phyloP scores from a whole-genome alignment of 1,139 yeast species.

The Taiozyma sp. region DNA sequence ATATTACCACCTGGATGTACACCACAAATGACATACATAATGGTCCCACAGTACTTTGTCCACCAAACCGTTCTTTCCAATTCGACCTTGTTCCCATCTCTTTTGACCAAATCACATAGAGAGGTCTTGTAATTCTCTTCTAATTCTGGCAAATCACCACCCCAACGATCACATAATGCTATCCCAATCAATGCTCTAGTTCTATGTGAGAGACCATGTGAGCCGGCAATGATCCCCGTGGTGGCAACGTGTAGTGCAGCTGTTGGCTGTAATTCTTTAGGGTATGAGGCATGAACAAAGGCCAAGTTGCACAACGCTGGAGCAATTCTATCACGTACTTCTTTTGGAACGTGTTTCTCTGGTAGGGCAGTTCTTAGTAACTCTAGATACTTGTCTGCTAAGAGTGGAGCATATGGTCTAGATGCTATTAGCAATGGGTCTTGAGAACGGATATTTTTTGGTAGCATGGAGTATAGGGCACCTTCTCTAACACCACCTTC shows the following conservation, averaged over 20 bases:
- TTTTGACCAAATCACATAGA: constrained; percentile 32
- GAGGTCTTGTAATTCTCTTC: constrained; percentile 40
- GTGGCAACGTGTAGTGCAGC: constrained; percentile 65
- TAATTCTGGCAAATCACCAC: constrained; percentile 59
- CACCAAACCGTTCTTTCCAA: constrained; percentile 49
- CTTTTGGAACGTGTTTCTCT: constrained; percentile 43
- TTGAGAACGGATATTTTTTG: constrained; percentile 47
- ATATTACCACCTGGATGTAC: constrained; percentile 73
- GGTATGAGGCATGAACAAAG: constrained; percentile 66
- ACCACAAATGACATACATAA: constrained; percentile 70
- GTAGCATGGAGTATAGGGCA: constrained; percentile 53
- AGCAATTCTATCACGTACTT: constrained; percentile 50
- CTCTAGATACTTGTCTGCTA: constrained; percentile 47
- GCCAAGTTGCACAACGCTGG: constrained; percentile 68
- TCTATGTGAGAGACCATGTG: constrained; percentile 65
- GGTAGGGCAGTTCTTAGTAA: constrained; percentile 52
- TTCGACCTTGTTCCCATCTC: constrained; percentile 42
- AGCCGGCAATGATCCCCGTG: constrained; percentile 63
- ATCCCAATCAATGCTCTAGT: constrained; percentile 62
- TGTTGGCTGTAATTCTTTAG: constrained; percentile 66
- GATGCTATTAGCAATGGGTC: constrained; percentile 65
- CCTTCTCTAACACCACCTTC: constrained; percentile 77
- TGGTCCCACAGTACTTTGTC: constrained; percentile 62
- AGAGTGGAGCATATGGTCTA: constrained; percentile 57
- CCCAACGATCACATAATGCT: constrained; percentile 72